These are phyloP conservation scores for Torulaspora delbrueckii DNA, from an alignment of 805 yeast genomes.

Conservation along the genomic window DNA sequence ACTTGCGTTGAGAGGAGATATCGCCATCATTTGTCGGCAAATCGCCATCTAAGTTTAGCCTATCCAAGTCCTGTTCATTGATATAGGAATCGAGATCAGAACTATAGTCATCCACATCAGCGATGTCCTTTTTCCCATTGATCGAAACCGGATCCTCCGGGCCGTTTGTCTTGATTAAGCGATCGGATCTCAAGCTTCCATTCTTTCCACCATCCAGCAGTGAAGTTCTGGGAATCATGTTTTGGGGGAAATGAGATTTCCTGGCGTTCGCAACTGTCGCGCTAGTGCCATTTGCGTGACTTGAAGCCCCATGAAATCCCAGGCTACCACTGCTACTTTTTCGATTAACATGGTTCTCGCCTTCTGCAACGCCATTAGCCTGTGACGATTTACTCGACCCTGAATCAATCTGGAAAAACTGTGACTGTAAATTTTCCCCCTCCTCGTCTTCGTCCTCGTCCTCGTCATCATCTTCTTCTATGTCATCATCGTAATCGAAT, in stretches of 20 bases:
- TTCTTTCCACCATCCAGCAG: slow-evolving; percentile 14
- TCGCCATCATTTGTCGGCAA: slow-evolving; percentile 10
- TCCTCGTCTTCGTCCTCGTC: slow-evolving; percentile 31
- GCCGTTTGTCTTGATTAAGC: slow-evolving; percentile 6
- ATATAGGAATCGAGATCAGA: slow-evolving; percentile 34
- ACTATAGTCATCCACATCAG: slow-evolving; percentile 12
- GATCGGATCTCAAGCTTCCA: slow-evolving; percentile 13
- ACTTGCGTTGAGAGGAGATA: slow-evolving; percentile 3
- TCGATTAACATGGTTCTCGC: slow-evolving; percentile 5
- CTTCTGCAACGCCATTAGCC: slow-evolving; percentile 4
- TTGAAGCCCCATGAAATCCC: slow-evolving; percentile 2
- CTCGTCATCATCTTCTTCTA: slow-evolving; percentile 34
- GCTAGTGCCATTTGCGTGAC: slow-evolving; percentile 1
- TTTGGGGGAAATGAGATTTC: slow-evolving; percentile 21
- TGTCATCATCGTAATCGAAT: slow-evolving; percentile 31
- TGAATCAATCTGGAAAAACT: slow-evolving; percentile 24
- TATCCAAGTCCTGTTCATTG: slow-evolving; percentile 31
- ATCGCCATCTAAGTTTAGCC: slow-evolving; percentile 20
- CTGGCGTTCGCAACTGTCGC: slow-evolving; percentile 7
- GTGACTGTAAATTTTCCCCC: slow-evolving; percentile 18
- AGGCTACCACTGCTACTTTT: slow-evolving; percentile 10
- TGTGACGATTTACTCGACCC: slow-evolving; percentile 5
- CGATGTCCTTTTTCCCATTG: slow-evolving; percentile 2
- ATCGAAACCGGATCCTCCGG: slow-evolving; percentile 7
- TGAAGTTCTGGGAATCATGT: slow-evolving; percentile 17